Base-by-base conservation (phyloP, 2,329 filamentous ascomycete genomes). In the Aspergillus fijiensis region DNA sequence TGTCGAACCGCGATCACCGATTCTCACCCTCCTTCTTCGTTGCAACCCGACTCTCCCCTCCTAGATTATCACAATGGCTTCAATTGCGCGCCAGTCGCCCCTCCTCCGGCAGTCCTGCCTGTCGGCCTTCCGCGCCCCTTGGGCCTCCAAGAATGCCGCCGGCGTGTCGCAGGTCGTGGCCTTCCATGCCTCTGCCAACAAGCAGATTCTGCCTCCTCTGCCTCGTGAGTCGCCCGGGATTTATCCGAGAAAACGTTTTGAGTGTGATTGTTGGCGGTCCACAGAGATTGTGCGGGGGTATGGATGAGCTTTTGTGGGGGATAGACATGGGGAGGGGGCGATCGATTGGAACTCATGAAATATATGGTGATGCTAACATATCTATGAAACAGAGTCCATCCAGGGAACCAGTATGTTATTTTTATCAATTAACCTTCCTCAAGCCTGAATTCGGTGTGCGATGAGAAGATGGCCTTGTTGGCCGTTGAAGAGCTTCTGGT, bases 171-270 rank as follows among this genome's bases (percentile, higher is more conserved):
- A 87, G 76, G 82, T 88, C 70, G 89, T 92, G 67, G 88, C 90
- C 69, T 96, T 99, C 85, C 93, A 97, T 79, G 91, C 89, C 72
- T 91, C 91, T 48, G 84, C 87, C 78, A 85, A 86, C 79, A 85
- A 86, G 77, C 83, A 84, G 74, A 89, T 94, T 72, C 84, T 99
- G 60, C 92, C 94, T 61, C 88, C 92, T 58, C 85, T 90, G 67
- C 92, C 93, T 72, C 95, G 92, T 95, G 83, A 80, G 89, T 85
- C 33, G 35, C 52, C 53, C 50, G 23, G 60, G 42, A 39, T 31
- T 23, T 19, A 11, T 51, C 50, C 48, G 35, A 27, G 2, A 23
- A 10, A 10, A 10, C 23, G 31, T 11, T 29, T 35, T 12, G 16
- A 45, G 47, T 6, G 49, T 45, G 31, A 47, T 42, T 35, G 53